Conservation (phyloP, 208 protist genomes). For the Sergeia podlipaevii region DNA sequence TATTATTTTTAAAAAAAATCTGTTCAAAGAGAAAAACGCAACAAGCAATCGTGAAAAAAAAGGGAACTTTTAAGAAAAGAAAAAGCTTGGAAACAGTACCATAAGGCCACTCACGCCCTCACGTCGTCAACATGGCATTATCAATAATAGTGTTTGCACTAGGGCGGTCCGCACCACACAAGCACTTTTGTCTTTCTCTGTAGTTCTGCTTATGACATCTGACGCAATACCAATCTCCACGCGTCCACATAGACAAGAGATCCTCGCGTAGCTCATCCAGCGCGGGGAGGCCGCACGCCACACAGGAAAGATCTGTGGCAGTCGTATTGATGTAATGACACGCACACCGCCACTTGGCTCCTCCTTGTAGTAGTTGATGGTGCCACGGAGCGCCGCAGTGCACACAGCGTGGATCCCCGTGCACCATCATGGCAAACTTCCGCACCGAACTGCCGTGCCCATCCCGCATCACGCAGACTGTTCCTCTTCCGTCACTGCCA, state of each 20-base stretch:
- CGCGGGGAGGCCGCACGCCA: slow-evolving; percentile 52
- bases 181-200: slow-evolving; percentile 36
- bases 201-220: slow-evolving; percentile 59
- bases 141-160: background rate
- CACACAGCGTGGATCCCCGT: slow-evolving; percentile 29
- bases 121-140: too few species aligned
- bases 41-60: too few species aligned
- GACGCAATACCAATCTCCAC: slow-evolving; percentile 67
- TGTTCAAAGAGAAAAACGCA: too few species aligned
- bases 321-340: slow-evolving; percentile 56
- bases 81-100: too few species aligned
- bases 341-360: slow-evolving; percentile 59
- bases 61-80: too few species aligned
- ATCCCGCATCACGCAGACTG: too few species aligned
- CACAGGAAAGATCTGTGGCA: slow-evolving; percentile 14
- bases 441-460: background rate
- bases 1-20: background rate
- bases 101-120: too few species aligned
- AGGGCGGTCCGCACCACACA: slow-evolving; percentile 33
- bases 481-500: background rate
- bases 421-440: slow-evolving; percentile 23
- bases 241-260: slow-evolving; percentile 58
- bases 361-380: slow-evolving; percentile 29
- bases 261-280: slow-evolving; percentile 26
- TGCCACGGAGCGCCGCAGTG: slow-evolving; percentile 67